phyloP scores from a whole-genome alignment of 2,329 filamentous ascomycete genomes.

The Botrytis sinoallii region DNA sequence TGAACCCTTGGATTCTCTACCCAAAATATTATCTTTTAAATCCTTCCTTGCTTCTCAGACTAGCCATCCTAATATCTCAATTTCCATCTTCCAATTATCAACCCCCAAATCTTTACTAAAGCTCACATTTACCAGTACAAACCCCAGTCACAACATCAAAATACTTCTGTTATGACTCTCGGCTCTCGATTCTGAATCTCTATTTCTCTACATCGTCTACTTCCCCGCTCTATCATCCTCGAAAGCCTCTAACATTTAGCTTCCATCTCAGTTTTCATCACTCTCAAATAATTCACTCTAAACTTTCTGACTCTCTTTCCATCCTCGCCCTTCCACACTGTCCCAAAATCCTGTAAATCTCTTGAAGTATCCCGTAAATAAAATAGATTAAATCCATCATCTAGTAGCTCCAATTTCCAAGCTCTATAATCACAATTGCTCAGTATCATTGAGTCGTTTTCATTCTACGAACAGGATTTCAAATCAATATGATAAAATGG shows the following conservation, averaged over 20 bases:
- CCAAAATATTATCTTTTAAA: background rate
- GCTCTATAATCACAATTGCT: background rate
- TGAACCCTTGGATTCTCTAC: background rate
- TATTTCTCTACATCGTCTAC: background rate
- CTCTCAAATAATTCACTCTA: background rate
- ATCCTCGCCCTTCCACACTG: accelerated
- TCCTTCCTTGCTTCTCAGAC: background rate
- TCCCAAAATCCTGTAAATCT: background rate
- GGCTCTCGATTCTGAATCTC: background rate
- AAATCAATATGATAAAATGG: background rate
- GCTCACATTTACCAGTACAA: background rate
- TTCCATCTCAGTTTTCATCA: background rate
- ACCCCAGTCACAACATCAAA: background rate
- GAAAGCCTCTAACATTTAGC: background rate
- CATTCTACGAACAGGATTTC: background rate
- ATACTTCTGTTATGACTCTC: background rate
- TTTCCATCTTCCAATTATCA: background rate
- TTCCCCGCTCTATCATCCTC: background rate
- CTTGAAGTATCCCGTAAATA: too few species aligned
- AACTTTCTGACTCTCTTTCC: background rate
- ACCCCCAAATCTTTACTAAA: background rate
- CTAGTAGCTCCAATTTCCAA: background rate
- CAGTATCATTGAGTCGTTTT: background rate
- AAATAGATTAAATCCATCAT: background rate
- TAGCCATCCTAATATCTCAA: background rate